Conservation (phyloP, 257 asterid species). For the Dorcoceras hygrometricum region DNA sequence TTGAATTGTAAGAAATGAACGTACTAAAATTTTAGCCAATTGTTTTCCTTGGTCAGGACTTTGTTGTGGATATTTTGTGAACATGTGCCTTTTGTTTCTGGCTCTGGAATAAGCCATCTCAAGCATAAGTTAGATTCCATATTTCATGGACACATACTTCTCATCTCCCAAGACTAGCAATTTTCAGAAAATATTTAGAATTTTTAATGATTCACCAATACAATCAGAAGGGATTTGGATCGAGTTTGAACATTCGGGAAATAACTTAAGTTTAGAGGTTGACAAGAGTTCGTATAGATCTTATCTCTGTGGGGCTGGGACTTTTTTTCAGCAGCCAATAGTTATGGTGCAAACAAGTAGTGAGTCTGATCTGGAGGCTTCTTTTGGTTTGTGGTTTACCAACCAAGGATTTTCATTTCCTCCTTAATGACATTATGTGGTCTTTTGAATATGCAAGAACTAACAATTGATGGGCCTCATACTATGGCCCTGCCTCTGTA, state of each 20-base stretch:
- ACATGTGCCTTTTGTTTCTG: background rate
- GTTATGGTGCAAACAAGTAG: background rate
- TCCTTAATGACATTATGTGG: background rate
- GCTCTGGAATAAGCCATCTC: background rate
- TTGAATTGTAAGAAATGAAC: background rate
- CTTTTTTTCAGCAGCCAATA: no score
- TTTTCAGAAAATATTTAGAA: no score
- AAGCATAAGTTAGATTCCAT: background rate
- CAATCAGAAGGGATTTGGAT: no score
- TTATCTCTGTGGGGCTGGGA: no score
- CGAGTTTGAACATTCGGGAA: no score
- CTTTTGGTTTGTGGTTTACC: background rate
- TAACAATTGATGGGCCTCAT: background rate
- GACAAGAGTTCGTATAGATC: no score
- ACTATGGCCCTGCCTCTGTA: background rate
- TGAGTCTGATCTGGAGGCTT: background rate
- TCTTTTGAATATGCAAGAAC: background rate
- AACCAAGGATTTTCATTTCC: background rate
- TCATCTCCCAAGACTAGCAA: background rate
- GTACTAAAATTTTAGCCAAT: no score
- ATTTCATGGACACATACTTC: background rate
- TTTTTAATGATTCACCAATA: background rate
- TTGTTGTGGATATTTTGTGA: background rate
- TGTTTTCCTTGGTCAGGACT: background rate
- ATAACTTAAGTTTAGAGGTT: no score